Base-by-base conservation (phyloP, 768 basidiomycete genomes). In the Amanita polypyramis region DNA sequence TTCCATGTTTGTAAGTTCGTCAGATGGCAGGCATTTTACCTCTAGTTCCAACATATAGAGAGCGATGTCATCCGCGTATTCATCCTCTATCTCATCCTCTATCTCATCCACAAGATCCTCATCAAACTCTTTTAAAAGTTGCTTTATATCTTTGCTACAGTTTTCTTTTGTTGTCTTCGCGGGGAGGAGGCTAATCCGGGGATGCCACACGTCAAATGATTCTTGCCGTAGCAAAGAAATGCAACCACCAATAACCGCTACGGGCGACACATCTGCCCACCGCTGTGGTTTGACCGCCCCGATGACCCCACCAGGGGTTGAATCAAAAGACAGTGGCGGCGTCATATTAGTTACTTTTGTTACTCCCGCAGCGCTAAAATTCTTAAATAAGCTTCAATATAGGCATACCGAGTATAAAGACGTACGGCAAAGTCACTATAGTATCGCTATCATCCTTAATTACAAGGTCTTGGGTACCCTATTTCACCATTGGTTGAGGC, bases 391-490 rank as follows among this genome's bases (percentile, higher is more conserved):
- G 36, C 44, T 49, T 52, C 33, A 44, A 15, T 44, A 29, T 21
- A 47, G 4, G 46, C 32, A 50, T 25, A 30, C 44, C 27, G 37
- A 42, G 41, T 35, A n/a, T n/a, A 38, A 41, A 15, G 21, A 64
- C 81, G 58, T 65, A 85, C 82, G 82, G 82, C 32, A 85, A 62
- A 45, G 65, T 75, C 30, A 77, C 65, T 3, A 58, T 67, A 47
- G 63, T 60, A n/a, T 71, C 69, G 7, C 64, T 66, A 43, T 77
- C 78, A 19, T 75, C 64, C 38, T 63, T 63, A 46, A 86, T 72
- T 2, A 65, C 62, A 19, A 83, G 65, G 12, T 82, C 61, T 49
- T 79, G 72, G 2, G 79, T 81, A n/a, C 78, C 80, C 84, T 85
- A 50, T 19, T 45, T 54, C 51, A 55, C 34, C 51, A 53, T 43